Evolutionary conservation across 2,329 filamentous ascomycete species (phyloP), one percentile per base, ranked within the genome.

Genomic region (Fusarium cicatricum): DNA sequence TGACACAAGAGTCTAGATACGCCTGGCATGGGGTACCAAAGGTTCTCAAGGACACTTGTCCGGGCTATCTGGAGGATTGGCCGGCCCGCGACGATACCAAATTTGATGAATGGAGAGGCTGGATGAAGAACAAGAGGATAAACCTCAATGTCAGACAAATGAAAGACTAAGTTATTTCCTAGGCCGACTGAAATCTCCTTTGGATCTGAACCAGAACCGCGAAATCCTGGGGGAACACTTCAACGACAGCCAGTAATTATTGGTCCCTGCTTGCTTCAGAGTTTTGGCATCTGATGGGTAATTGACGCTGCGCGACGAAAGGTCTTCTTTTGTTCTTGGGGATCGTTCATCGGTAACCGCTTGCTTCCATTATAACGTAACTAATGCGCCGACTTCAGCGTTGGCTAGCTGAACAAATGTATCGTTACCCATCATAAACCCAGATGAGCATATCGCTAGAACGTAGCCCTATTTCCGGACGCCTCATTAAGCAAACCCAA

Each of bases 1-100:
- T 99, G 94, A 88, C 85, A 43, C 84, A 89, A 16, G 81, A 86
- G 53, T 89, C 91, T 4, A 82, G 95, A 37, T 96, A 92, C 75
- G 93, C 94, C 2, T 98, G 94, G 94, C 95, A 98, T 76, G 93
- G 91, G 11, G 92, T 98, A 11, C 93, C 95, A 6, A 95, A 93
- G 72, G 89, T 98, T 11, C 70, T 97, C 31, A 83, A 86, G 40
- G 85, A 78, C 1, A 96, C 91, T 0, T 98, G 93, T 74, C 94
- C 94, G 0, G 77, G 77, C 0, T 90, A 88, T 74, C 74, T 98
- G 43, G 77, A 80, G 52, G 78, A 89, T 36, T 98, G 93, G 93
- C 93, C 93, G 0, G 80, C 80, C 3, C 42, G 55, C 10, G 77
- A 69, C 42, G 71, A 76, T n/a, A 79, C 75, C 12, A 75, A 74